These are phyloP conservation scores for Amanita pallidorosea DNA, from an alignment of 768 basidiomycete genomes.

Conservation along the genomic window DNA sequence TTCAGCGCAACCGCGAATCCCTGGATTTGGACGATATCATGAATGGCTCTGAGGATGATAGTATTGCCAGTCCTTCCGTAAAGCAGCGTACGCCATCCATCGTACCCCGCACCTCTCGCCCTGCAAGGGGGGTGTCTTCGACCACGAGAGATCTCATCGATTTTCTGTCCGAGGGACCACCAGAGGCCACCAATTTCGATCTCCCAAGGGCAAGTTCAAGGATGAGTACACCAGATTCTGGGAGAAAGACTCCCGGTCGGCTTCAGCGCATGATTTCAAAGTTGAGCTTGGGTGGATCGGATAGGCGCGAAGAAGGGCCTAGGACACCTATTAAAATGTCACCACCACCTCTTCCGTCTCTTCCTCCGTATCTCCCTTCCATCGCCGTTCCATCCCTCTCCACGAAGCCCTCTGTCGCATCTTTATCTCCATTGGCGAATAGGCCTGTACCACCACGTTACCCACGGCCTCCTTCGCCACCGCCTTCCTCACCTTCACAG, in stretches of 20 bases:
- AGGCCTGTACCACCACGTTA: slow-evolving; percentile 53
- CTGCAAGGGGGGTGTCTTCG: slow-evolving; percentile 23
- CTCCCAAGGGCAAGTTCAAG: slow-evolving; percentile 34
- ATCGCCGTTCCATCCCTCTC: not conserved
- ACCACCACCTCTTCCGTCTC: not conserved
- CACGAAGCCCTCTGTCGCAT: slow-evolving; percentile 15
- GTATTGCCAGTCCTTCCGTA: slow-evolving; percentile 7
- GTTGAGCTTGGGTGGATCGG: slow-evolving; percentile 41
- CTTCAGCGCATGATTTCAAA: slow-evolving; percentile 80
- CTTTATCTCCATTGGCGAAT: slow-evolving; percentile 42
- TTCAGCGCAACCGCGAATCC: slow-evolving; percentile 52
- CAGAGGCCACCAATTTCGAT: slow-evolving; percentile 36
- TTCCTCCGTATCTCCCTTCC: no score
- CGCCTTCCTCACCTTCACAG: slow-evolving; percentile 32
- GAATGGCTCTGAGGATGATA: slow-evolving; percentile 59
- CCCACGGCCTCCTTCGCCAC: slow-evolving; percentile 31
- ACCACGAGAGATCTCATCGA: slow-evolving; percentile 46
- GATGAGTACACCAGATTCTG: slow-evolving; percentile 24
- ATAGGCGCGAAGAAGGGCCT: slow-evolving; percentile 17
- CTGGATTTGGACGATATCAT: slow-evolving; percentile 69
- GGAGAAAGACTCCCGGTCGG: slow-evolving; percentile 46
- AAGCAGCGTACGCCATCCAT: slow-evolving; percentile 12
- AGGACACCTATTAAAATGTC: slow-evolving; percentile 10
- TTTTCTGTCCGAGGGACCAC: slow-evolving; percentile 45
- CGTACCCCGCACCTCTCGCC: slow-evolving; percentile 7